These are phyloP conservation scores for Paecilomyces variotii DNA, from an alignment of 2,329 filamentous ascomycete genomes.

Conservation along the genomic window DNA sequence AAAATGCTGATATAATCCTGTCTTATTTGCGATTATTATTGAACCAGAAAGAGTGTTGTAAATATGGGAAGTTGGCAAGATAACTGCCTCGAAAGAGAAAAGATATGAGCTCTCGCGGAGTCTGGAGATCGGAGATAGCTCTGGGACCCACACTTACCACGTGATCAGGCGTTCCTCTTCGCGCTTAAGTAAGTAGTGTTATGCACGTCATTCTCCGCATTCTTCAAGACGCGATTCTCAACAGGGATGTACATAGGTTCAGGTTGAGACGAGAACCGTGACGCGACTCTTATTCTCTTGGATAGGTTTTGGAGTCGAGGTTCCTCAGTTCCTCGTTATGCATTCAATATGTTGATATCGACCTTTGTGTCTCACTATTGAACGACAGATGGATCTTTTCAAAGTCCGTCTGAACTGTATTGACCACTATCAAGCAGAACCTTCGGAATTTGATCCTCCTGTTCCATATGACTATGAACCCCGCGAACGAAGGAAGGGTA, in stretches of 20 bases:
- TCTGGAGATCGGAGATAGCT: slow-evolving; percentile 4
- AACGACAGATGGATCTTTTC: slow-evolving; percentile 60
- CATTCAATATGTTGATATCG: background rate
- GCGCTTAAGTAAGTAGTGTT: slow-evolving; percentile 7
- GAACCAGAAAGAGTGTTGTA: background rate
- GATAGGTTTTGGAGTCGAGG: background rate
- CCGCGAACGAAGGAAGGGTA: slow-evolving; percentile 51
- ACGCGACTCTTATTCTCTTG: background rate
- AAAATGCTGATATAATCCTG: background rate
- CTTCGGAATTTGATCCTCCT: slow-evolving; percentile 72
- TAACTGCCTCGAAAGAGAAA: slow-evolving; percentile 2
- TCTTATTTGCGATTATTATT: background rate
- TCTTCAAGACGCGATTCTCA: background rate
- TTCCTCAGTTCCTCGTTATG: background rate
- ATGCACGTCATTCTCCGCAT: slow-evolving; percentile 5
- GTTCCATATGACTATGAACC: slow-evolving; percentile 58
- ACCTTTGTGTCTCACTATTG: background rate
- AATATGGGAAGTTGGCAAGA: background rate
- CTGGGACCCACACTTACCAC: slow-evolving; percentile 9
- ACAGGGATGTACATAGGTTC: background rate
- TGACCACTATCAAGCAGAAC: slow-evolving; percentile 80
- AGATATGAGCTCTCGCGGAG: slow-evolving; percentile 1
- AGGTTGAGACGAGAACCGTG: background rate
- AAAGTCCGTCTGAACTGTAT: slow-evolving; percentile 90
- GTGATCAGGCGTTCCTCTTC: slow-evolving; percentile 21